Conservation (phyloP, 2,329 filamentous ascomycete genomes). For the Aureobasidium subglaciale region DNA sequence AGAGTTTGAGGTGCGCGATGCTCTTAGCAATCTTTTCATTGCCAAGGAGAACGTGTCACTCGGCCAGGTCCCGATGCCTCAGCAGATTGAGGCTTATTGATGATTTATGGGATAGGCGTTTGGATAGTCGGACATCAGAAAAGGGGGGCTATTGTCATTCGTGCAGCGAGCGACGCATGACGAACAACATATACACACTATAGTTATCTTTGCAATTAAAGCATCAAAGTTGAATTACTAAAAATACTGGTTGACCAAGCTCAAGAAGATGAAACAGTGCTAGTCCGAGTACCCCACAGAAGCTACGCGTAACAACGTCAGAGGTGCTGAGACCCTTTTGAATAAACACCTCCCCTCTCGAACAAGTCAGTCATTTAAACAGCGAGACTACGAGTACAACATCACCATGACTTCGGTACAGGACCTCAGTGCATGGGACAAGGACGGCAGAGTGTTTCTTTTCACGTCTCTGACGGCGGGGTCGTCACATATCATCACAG, state of each 20-base stretch:
- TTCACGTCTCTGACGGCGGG: conserved; percentile 95
- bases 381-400: not conserved
- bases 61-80: conserved; percentile 3
- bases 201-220: not conserved
- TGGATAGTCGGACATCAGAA: not conserved
- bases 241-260: not conserved
- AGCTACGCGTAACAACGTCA: conserved; percentile 11
- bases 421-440: conserved; percentile 39
- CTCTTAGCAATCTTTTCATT: conserved; percentile 63
- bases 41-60: conserved; percentile 38
- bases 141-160: not conserved
- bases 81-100: conserved; percentile 16
- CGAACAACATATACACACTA: not conserved
- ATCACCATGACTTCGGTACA: not conserved
- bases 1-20: conserved; percentile 70
- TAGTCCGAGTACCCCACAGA: conserved; percentile 10
- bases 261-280: no score
- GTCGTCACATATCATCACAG: conserved; percentile 92
- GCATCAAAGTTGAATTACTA: not conserved
- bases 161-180: not conserved
- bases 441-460: conserved; percentile 63
- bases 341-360: not conserved
- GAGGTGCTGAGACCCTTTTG: not conserved
- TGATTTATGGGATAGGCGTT: not conserved
- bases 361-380: no score